A percentile compares a stretch with the other conserved stretches of the same genome.
These are phyloP conservation scores for Neurospora sublineolata DNA, from an alignment of 495 filamentous ascomycete genomes.

Conservation along the genomic window DNA sequence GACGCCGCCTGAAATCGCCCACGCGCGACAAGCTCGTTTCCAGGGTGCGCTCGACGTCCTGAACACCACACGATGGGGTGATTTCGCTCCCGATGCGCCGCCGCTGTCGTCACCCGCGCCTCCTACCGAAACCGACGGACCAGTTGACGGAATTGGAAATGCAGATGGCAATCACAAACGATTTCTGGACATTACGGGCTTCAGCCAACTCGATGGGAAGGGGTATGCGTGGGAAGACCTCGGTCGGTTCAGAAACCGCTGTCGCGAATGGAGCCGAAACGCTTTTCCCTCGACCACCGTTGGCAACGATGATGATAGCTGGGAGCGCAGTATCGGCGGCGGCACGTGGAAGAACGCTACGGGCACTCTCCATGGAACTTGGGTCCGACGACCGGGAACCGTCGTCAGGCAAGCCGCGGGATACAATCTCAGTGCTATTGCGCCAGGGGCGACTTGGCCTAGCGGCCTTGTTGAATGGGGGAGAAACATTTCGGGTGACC, in stretches of 20 bases:
- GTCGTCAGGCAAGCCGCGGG: slow-evolving; percentile 19
- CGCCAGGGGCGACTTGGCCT: slow-evolving; percentile 30
- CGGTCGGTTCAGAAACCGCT: slow-evolving; percentile 33
- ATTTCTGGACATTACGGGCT: slow-evolving; percentile 69
- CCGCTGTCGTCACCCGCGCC: not conserved
- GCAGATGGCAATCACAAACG: slow-evolving; percentile 15
- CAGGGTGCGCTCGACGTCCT: slow-evolving; percentile 49
- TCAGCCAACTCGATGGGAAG: slow-evolving; percentile 52
- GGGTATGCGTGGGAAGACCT: slow-evolving; percentile 58
- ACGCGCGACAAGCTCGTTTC: not conserved
- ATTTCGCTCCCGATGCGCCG: slow-evolving; percentile 45
- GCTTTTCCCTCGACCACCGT: slow-evolving; percentile 22
- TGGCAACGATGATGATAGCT: slow-evolving; percentile 16
- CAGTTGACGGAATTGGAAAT: not conserved
- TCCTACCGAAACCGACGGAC: not conserved
- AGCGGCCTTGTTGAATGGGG: slow-evolving; percentile 41
- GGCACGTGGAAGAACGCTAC: slow-evolving; percentile 71
- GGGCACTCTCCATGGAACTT: slow-evolving; percentile 62
- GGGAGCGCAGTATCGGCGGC: slow-evolving; percentile 8
- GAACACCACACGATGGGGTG: slow-evolving; percentile 62
- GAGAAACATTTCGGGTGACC: slow-evolving; percentile 54
- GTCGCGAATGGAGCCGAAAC: slow-evolving; percentile 33
- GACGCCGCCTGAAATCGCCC: slow-evolving; percentile 19
- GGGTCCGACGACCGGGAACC: slow-evolving; percentile 48
- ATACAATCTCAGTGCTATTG: slow-evolving; percentile 39